Base-by-base conservation (phyloP, 78 protist genomes). In the Dictyostelium firmibasis region DNA sequence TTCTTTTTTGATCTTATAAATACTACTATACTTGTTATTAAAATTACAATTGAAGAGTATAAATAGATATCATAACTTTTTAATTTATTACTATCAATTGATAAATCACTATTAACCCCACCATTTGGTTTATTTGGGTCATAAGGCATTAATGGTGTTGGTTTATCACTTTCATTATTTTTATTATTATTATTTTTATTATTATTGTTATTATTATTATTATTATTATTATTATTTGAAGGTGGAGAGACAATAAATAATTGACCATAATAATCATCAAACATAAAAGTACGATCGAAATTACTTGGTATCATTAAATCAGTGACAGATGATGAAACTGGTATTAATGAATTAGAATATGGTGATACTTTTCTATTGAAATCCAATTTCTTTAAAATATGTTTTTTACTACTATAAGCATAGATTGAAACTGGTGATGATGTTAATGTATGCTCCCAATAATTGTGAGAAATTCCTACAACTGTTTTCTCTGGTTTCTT, bases 201-300 rank as follows among this genome's bases (percentile, higher is more conserved):
- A 83, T 29, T 83, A 25, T 23, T 83, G 33, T 31, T 36, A 7
- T 5, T 31, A 27, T 13, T 53, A 2, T 31, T 8, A 43, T 20
- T 23, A 43, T 43, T n/a, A 38, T 38, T 38, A 4, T 38, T 38
- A 50, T 16, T 50, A 50, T 13, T 50, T 16, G 62, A 50, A 50
- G 62, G 62, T 50, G 62, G 62, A 10, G 53, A 33, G n/a, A 41
- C 47, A 57, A 87, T 87, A 41, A 77, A 87, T 20, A 87, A 44
- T 10, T 87, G 82, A 41, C 93, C 93, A 87, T 87, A 74, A 31
- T 44, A 87, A 27, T 36, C n/a, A 43, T 87, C 93, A 62, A 87
- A 87, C 11, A 87, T 62, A 78, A 60, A 87, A 11, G 93, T 87
- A 23, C 77, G 85, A 11, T 57, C 76, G 25, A 44, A 72, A n/a